These are phyloP conservation scores for Xylaria sp. DNA, from an alignment of 2,329 filamentous ascomycete genomes.

Conservation along the genomic window DNA sequence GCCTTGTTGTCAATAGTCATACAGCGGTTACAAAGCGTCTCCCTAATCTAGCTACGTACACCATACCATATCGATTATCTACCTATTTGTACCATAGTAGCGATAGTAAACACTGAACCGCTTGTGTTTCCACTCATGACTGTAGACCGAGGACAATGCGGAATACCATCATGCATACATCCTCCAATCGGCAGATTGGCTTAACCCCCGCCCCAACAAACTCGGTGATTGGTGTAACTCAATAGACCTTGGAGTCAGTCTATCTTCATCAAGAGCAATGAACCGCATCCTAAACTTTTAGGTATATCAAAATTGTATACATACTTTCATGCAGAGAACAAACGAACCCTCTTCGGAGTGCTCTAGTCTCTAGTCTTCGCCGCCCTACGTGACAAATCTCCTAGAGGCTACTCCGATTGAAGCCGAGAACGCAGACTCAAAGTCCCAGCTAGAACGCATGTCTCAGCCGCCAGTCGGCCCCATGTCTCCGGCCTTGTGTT, in stretches of 20 bases:
- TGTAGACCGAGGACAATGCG: conserved; percentile 11
- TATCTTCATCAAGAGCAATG: background rate
- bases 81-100: conserved; percentile 9
- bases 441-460: background rate
- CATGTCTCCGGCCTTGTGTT: background rate
- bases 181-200: conserved; percentile 32
- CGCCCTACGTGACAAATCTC: background rate
- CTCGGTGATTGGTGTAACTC: background rate
- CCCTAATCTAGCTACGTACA: background rate
- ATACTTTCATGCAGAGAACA: too few species aligned
- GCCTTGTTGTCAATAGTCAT: background rate
- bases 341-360: background rate
- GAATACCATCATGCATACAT: conserved; percentile 16
- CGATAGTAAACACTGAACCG: conserved; percentile 3
- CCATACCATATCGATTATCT: background rate
- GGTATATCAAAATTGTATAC: background rate
- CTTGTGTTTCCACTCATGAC: conserved; percentile 14
- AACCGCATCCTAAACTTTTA: background rate
- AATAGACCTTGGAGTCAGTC: background rate
- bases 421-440: background rate
- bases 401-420: background rate
- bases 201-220: background rate
- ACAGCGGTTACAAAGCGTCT: background rate
- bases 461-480: background rate
- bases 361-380: background rate